Percentiles rank a stretch among this genome's conserved stretches.
Evolutionary conservation across 306 rosid species (phyloP).

Genomic region (Malus asiatica): DNA sequence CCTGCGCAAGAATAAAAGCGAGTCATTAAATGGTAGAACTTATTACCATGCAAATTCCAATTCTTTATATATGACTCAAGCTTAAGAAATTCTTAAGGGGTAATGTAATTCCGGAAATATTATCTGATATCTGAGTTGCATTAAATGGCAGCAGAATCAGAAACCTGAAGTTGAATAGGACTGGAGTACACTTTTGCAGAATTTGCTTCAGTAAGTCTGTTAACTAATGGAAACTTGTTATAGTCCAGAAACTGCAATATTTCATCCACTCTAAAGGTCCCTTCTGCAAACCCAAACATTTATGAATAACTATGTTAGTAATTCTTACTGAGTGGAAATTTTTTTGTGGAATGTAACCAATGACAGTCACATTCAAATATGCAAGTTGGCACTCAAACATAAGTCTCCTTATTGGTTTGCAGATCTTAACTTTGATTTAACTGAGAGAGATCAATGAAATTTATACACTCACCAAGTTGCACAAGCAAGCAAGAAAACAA

Average conservation of each 20-base stretch:
- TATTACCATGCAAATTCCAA: not conserved
- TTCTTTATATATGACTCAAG: not conserved
- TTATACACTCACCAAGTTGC: not conserved
- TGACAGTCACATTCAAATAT: not conserved
- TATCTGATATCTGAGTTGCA: not conserved
- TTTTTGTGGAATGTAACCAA: not conserved
- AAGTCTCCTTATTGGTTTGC: not conserved
- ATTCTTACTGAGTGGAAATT: not conserved
- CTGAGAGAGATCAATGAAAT: not conserved
- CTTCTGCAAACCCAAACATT: constrained; percentile 48
- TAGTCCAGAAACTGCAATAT: constrained; percentile 62
- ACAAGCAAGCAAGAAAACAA: not conserved
- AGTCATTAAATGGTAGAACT: not conserved
- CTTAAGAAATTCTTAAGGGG: not conserved
- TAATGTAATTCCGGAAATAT: not conserved
- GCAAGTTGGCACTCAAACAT: not conserved
- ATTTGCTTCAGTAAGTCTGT: constrained; percentile 64
- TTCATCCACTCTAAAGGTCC: constrained; percentile 44
- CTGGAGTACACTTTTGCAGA: constrained; percentile 64
- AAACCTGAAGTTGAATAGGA: constrained; percentile 81
- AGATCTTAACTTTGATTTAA: constrained; percentile 6
- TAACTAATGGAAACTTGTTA: constrained; percentile 83
- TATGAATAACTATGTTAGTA: constrained; percentile 7
- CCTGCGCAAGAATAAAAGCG: constrained; percentile 35
- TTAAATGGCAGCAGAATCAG: constrained; percentile 2